phyloP scores from a whole-genome alignment of 345 rosid species.

The Bruguiera sexangula region DNA sequence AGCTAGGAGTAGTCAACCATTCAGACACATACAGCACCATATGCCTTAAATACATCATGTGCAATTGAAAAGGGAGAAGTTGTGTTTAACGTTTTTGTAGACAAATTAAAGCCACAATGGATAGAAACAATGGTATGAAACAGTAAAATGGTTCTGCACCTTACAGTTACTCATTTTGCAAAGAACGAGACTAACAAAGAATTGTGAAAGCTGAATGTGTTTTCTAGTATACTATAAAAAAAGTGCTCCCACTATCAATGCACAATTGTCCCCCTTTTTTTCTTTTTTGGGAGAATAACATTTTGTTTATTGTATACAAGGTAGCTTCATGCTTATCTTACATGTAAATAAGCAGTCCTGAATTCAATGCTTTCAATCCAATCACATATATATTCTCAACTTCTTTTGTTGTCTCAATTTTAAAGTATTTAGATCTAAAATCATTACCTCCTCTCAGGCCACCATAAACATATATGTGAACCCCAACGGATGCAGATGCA shows the following conservation, averaged over 20 bases:
- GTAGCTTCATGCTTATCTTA: neutral
- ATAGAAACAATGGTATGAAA: neutral
- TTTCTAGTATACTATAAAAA: too few relatives aligned
- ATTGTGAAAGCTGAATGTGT: neutral
- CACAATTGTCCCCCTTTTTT: too few relatives aligned
- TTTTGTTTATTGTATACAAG: neutral
- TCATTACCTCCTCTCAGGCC: slow-evolving; percentile 93
- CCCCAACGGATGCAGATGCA: slow-evolving; percentile 93
- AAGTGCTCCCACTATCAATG: too few relatives aligned
- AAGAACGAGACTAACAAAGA: neutral
- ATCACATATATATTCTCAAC: neutral
- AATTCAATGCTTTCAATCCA: neutral
- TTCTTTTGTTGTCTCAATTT: neutral
- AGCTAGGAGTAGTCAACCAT: neutral
- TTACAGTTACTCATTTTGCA: neutral
- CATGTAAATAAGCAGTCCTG: neutral
- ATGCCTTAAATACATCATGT: neutral
- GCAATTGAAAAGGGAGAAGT: neutral
- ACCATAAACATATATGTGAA: slow-evolving; percentile 78
- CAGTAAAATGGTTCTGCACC: neutral
- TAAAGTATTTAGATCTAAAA: neutral
- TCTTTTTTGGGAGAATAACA: too few relatives aligned
- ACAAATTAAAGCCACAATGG: neutral
- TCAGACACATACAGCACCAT: neutral
- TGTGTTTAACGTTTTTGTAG: neutral